Conservation (phyloP, 2,329 filamentous ascomycete genomes). For the Trichoderma harzianum region DNA sequence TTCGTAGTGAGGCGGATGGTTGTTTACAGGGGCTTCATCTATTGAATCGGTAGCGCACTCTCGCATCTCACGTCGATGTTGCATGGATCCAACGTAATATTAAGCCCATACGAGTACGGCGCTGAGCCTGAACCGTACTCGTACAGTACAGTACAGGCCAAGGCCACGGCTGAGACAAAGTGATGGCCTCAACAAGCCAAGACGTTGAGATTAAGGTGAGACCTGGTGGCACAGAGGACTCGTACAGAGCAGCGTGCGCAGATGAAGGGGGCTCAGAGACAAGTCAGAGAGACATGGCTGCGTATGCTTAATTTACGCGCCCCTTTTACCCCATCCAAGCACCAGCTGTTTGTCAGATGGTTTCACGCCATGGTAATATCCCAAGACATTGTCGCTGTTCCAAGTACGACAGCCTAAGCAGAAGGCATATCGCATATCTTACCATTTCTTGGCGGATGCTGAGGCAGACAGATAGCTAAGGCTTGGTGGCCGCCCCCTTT, state of each 20-base stretch:
- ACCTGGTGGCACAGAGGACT: neutral
- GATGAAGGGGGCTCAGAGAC: constrained; percentile 11
- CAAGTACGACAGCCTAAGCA: neutral
- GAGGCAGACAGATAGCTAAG: neutral
- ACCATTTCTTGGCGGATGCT: constrained; percentile 5
- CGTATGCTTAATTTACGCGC: constrained; percentile 17
- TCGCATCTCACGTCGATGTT: neutral
- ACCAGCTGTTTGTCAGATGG: neutral
- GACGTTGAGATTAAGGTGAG: constrained; percentile 16
- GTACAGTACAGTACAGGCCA: neutral
- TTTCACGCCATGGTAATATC: constrained; percentile 10
- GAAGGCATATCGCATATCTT: constrained; percentile 5
- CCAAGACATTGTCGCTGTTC: constrained; percentile 7
- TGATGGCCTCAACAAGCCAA: constrained; percentile 11
- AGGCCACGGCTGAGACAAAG: constrained; percentile 7
- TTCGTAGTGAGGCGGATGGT: constrained; percentile 8
- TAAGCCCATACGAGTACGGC: constrained; percentile 1
- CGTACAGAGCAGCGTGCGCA: neutral
- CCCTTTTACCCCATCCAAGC: neutral
- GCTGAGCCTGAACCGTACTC: constrained; percentile 7
- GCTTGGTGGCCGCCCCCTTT: neutral
- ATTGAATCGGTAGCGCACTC: neutral
- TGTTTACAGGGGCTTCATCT: constrained; percentile 12
- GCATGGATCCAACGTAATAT: neutral
- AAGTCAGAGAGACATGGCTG: constrained; percentile 12